Evolutionary conservation across 768 basidiomycete genomes (phyloP).

Genomic region (Mycena floridula): DNA sequence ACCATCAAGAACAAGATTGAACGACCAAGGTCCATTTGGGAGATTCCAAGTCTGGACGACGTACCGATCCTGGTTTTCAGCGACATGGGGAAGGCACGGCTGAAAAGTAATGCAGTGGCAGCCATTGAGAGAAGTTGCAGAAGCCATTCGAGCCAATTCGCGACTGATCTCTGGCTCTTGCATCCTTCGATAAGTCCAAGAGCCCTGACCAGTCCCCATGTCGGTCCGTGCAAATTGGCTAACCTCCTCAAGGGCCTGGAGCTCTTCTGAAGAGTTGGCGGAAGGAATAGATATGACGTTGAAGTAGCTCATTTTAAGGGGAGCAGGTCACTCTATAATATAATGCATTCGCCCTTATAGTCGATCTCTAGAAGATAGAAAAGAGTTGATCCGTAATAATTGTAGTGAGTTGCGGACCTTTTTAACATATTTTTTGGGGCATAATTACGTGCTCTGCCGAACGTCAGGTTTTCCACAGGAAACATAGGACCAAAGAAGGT

Average conservation of each 20-base stretch:
- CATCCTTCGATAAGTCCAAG: constrained; percentile 50
- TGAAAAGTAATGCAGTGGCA: constrained; percentile 26
- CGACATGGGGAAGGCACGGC: constrained; percentile 23
- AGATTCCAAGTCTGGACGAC: constrained; percentile 25
- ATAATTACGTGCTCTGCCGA: too few species aligned
- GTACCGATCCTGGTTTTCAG: constrained; percentile 28
- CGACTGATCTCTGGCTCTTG: constrained; percentile 30
- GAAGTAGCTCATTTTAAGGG: too few species aligned
- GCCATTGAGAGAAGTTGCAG: constrained; percentile 25
- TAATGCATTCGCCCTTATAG: too few species aligned
- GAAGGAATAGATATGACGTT: constrained; percentile 35
- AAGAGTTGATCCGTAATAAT: too few species aligned
- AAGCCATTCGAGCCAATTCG: constrained; percentile 32
- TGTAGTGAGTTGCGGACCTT: too few species aligned
- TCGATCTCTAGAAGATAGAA: too few species aligned
- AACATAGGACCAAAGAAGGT: too few species aligned
- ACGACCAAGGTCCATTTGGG: constrained; percentile 25
- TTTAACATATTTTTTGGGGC: too few species aligned
- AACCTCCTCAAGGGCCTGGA: constrained; percentile 46
- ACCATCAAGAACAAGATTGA: constrained; percentile 31
- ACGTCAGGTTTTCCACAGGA: too few species aligned
- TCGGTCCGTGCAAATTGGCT: constrained; percentile 46
- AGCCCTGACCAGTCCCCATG: constrained; percentile 44
- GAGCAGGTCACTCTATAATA: too few species aligned
- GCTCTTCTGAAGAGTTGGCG: constrained; percentile 40